Conservation (phyloP, 441 rosid genomes). For the Croton setiger region DNA sequence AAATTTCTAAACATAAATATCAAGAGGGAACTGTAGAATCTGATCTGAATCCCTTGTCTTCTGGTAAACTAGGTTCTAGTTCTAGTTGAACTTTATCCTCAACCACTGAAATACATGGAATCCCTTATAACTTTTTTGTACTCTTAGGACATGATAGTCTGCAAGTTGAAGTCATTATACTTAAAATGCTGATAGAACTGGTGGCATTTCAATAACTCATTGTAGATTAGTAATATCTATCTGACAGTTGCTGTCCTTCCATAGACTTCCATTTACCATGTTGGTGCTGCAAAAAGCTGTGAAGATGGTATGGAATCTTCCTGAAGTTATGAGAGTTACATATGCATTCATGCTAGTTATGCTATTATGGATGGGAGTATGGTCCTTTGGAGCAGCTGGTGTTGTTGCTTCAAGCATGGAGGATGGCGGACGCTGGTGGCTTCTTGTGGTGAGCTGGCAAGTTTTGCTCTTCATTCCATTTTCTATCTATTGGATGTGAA, state of each 20-base stretch:
- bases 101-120: too few species aligned
- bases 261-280: conserved; percentile 84
- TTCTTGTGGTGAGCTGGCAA: conserved; percentile 99
- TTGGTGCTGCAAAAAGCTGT: conserved; percentile 82
- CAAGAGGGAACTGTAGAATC: too few species aligned
- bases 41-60: too few species aligned
- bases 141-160: background rate
- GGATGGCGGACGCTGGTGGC: conserved; percentile 83
- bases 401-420: conserved; percentile 88
- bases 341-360: conserved; percentile 68
- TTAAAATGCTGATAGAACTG: background rate
- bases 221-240: background rate
- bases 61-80: too few species aligned
- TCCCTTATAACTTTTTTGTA: too few species aligned
- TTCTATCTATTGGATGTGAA: conserved; percentile 27
- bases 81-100: too few species aligned
- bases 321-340: conserved; percentile 74
- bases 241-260: conserved; percentile 26
- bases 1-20: too few species aligned
- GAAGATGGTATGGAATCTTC: conserved; percentile 87
- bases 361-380: conserved; percentile 89
- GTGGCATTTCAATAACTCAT: background rate
- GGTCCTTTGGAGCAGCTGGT: conserved; percentile 95
- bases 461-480: conserved; percentile 54
- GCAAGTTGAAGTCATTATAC: background rate